Base-by-base conservation (phyloP, 176 grass and related monocot species). In the Saccharum spontaneum region DNA sequence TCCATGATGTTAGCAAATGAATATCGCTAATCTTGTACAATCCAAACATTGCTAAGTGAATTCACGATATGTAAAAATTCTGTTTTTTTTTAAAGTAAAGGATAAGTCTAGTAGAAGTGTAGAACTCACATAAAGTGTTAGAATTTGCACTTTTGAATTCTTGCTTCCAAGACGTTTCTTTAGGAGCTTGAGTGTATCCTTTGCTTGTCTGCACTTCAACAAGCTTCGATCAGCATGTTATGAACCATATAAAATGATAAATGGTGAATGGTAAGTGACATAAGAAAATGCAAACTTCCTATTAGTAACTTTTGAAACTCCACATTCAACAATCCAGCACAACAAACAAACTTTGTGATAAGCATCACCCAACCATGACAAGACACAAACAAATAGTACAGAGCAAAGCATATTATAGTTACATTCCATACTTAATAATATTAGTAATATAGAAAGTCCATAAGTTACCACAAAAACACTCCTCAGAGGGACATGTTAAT, bases 161-260 rank as follows among this genome's bases (percentile, higher is more conserved):
- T 97, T 99, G 76, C 75, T 99, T 86, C 84, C 92, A 55, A 99
- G 87, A 73, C 97, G 97, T 79, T 99, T 99, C 94, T 99, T 99
- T 87, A 99, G 92, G 55, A 94, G 71, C 87, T 99, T 99, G 69
- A 99, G 83, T 45, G 90, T 83, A 75, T 99, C 97, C 84, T 94
- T 99, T 78, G 90, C 85, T 87, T 99, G 94, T 64, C 97, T 99
- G 87, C 88, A 90, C 23, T 73, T 91, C 17, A 90, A 71, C 17
- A 55, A 44, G 81, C 7, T 81, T 78, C 61, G 81, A 67, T 84
- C 20, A 93, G 78, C 11, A 67, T 63, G 18, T 37, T 75, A 65
- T 74, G 64, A 81, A 67, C 22, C 37, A 83, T 69, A 52, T 28
- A 14, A 63, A 17, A 75, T 20, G 15, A 79, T 24, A 26, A 61